Evolutionary conservation across 257 asterid genomes (phyloP).

Genomic region (Nicotiana attenuata): DNA sequence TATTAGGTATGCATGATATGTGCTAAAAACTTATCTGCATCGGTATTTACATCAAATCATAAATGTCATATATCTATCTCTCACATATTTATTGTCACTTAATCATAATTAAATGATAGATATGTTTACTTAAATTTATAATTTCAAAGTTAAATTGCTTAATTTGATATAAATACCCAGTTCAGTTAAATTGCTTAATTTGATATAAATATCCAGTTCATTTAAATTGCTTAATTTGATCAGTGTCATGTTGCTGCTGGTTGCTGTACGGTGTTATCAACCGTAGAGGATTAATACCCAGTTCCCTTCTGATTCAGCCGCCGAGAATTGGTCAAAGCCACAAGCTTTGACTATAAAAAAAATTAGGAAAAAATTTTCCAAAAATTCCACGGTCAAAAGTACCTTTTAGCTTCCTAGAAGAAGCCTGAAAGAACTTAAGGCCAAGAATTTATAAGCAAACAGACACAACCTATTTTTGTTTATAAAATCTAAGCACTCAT

Average conservation of each 20-base stretch:
- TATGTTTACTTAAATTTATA: background rate
- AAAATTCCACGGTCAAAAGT: slow-evolving; percentile 33
- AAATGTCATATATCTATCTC: too few species aligned
- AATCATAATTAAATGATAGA: too few species aligned
- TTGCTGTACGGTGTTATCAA: background rate
- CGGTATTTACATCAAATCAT: too few species aligned
- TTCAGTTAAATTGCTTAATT: background rate
- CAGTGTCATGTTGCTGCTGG: background rate
- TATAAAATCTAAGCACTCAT: background rate
- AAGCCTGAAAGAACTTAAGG: background rate
- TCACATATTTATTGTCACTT: too few species aligned
- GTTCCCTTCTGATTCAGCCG: slow-evolving; percentile 44
- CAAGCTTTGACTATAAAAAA: slow-evolving; percentile 32
- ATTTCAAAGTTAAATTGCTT: background rate
- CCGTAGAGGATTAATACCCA: slow-evolving; percentile 5
- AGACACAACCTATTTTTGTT: background rate
- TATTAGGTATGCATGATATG: background rate
- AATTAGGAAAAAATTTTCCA: background rate
- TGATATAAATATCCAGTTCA: background rate
- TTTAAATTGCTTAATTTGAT: background rate
- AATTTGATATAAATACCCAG: background rate
- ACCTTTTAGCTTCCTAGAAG: slow-evolving; percentile 25
- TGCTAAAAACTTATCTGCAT: background rate
- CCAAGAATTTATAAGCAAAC: background rate
- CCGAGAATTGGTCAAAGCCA: slow-evolving; percentile 66